Percentiles rank a stretch among this genome's conserved stretches.
phyloP scores from a whole-genome alignment of 805 yeast genomes.

The Metschnikowia kunwiensis region DNA sequence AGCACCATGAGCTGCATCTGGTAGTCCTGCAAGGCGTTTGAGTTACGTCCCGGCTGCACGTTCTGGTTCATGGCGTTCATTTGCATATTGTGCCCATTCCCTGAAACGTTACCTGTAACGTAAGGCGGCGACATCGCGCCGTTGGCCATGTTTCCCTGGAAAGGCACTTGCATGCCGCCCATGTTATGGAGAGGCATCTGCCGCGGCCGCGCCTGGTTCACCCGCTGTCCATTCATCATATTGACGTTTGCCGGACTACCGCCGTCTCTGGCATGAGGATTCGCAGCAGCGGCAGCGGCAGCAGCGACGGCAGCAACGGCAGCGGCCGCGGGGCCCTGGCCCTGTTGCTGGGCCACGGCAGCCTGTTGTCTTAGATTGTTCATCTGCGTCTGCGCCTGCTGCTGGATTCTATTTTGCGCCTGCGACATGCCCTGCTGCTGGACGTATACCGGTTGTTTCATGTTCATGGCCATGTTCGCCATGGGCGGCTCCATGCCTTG shows the following conservation, averaged over 20 bases:
- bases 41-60: slow-evolving; percentile 27
- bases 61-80: slow-evolving; percentile 6
- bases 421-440: slow-evolving; percentile 17
- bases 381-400: slow-evolving; percentile 50
- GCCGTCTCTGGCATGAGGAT: slow-evolving; percentile 7
- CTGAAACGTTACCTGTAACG: slow-evolving; percentile 4
- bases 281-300: slow-evolving; percentile 11
- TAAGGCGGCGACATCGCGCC: slow-evolving; percentile 5
- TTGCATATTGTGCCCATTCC: slow-evolving; percentile 2
- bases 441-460: slow-evolving; percentile 34
- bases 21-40: slow-evolving; percentile 71
- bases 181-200: slow-evolving; percentile 6
- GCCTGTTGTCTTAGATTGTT: slow-evolving; percentile 47
- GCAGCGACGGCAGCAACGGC: slow-evolving; percentile 10
- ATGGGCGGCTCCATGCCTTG: slow-evolving; percentile 11
- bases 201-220: slow-evolving; percentile 8
- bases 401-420: slow-evolving; percentile 36
- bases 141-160: slow-evolving; percentile 1
- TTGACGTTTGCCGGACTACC: slow-evolving; percentile 11
- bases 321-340: slow-evolving; percentile 13
- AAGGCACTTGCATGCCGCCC: not conserved
- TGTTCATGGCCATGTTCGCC: slow-evolving; percentile 18
- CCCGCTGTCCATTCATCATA: not conserved
- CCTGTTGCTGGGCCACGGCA: slow-evolving; percentile 27
- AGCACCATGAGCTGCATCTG: slow-evolving; percentile 73